These are phyloP conservation scores for Cladophialophora immunda DNA, from an alignment of 2,329 filamentous ascomycete genomes.

Conservation along the genomic window DNA sequence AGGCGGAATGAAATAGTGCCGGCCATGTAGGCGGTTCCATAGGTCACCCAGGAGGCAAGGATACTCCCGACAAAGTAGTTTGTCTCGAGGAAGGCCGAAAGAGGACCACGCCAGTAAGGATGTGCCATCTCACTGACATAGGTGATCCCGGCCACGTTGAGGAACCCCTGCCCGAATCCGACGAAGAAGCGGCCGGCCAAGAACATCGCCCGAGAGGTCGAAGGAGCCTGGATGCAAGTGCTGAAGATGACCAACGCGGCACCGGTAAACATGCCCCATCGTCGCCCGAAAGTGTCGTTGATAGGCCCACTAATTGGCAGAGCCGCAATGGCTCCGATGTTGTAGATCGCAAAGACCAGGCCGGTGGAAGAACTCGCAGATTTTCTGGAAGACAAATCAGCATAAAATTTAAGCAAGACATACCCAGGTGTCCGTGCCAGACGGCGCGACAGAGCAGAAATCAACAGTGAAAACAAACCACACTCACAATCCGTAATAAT, in stretches of 20 bases:
- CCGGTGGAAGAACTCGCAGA: conserved; percentile 1
- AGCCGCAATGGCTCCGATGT: conserved; percentile 54
- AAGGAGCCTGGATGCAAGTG: conserved; percentile 43
- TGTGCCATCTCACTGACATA: conserved; percentile 52
- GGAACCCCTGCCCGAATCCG: conserved; percentile 41
- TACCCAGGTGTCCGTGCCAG: neutral
- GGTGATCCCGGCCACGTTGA: conserved; percentile 43
- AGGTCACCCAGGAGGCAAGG: conserved; percentile 50
- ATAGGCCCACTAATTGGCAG: neutral
- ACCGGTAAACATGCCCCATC: conserved; percentile 44
- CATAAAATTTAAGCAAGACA: neutral
- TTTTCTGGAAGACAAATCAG: conserved; percentile 1
- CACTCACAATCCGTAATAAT: conserved; percentile 52
- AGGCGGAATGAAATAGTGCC: conserved; percentile 66
- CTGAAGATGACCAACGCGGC: conserved; percentile 54
- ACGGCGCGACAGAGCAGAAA: neutral
- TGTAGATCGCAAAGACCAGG: conserved; percentile 53
- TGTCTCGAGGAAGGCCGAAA: conserved; percentile 11
- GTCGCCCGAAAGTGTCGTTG: conserved; percentile 37
- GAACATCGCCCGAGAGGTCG: conserved; percentile 42
- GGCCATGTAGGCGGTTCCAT: conserved; percentile 54
- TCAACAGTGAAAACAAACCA: neutral
- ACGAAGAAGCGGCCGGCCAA: conserved; percentile 46
- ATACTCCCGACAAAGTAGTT: conserved; percentile 17
- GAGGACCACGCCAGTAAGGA: conserved; percentile 35